These are phyloP conservation scores for Pichia cephalocereana DNA, from an alignment of 805 yeast species.

Conservation along the genomic window DNA sequence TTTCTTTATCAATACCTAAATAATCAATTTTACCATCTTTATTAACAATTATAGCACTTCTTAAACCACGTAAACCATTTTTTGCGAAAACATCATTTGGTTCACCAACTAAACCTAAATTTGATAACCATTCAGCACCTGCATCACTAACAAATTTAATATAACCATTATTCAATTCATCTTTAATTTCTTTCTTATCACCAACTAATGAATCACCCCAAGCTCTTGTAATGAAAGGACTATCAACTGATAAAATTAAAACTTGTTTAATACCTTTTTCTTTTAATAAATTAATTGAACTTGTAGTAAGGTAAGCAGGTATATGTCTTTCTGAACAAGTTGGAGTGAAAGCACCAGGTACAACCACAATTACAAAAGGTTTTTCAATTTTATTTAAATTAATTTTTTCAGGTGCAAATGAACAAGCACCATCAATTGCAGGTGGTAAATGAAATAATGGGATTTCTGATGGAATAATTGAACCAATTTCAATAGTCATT, in stretches of 20 bases:
- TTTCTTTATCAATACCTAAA: slow-evolving; percentile 35
- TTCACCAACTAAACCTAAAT: slow-evolving; percentile 8
- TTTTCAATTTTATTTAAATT: background rate
- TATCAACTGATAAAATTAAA: slow-evolving; percentile 32
- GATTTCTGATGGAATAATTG: background rate
- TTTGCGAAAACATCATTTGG: slow-evolving; percentile 7
- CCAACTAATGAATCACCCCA: slow-evolving; percentile 41
- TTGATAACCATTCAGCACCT: slow-evolving; percentile 17
- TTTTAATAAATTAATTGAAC: slow-evolving; percentile 25
- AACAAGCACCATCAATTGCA: slow-evolving; percentile 5
- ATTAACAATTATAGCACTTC: slow-evolving; percentile 67
- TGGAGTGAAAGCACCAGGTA: slow-evolving; percentile 45
- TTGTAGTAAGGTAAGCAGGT: slow-evolving; percentile 29
- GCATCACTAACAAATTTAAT: slow-evolving; percentile 51
- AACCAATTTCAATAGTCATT: background rate
- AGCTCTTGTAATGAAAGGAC: slow-evolving; percentile 34
- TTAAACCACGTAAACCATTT: slow-evolving; percentile 17
- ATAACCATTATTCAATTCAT: slow-evolving; percentile 10
- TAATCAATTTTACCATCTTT: slow-evolving; percentile 24
- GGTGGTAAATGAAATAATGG: slow-evolving; percentile 7
- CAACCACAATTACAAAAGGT: slow-evolving; percentile 30
- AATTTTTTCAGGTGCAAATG: slow-evolving; percentile 4
- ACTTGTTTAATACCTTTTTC: slow-evolving; percentile 31
- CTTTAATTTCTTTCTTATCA: slow-evolving; percentile 11
- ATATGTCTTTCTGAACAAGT: slow-evolving; percentile 37